Evolutionary conservation across 108 stramenopile genomes (phyloP).

Genomic region (Pseudonitzschia pungens): DNA sequence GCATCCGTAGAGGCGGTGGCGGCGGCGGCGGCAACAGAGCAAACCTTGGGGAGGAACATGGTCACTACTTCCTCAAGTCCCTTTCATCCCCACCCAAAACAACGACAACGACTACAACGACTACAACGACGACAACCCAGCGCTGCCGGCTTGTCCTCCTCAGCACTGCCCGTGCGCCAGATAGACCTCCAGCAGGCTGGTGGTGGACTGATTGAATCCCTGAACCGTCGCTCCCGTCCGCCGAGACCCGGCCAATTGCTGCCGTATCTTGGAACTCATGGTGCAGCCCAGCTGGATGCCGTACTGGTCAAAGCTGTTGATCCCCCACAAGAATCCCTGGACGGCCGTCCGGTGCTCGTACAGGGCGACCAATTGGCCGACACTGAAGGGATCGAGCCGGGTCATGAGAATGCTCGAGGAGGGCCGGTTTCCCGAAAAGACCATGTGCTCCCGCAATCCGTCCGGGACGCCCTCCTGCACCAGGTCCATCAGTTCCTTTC

Average conservation of each 20-base stretch:
- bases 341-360: slow-evolving; percentile 98
- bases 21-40: no score
- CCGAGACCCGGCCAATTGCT: slow-evolving; percentile 65
- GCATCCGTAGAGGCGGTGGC: no score
- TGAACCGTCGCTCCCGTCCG: slow-evolving; percentile 81
- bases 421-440: slow-evolving; percentile 97
- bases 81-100: no score
- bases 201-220: slow-evolving; percentile 86
- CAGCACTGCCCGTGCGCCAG: slow-evolving; percentile 52
- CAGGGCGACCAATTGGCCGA: slow-evolving; percentile 93
- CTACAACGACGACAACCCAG: no score
- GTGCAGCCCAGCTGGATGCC: slow-evolving; percentile 89
- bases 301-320: slow-evolving; percentile 97
- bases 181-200: slow-evolving; percentile 73
- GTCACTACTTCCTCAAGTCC: no score
- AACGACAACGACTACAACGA: no score
- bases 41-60: no score
- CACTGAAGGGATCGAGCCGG: slow-evolving; percentile 75
- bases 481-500: slow-evolving; percentile 85
- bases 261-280: slow-evolving; percentile 81
- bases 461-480: slow-evolving; percentile 89
- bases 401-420: slow-evolving; percentile 86
- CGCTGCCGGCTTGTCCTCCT: neutral
- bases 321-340: slow-evolving; percentile 98
- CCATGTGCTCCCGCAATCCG: slow-evolving; percentile 85